phyloP scores from a whole-genome alignment of 495 filamentous ascomycete species.

The Xylaria acuta region DNA sequence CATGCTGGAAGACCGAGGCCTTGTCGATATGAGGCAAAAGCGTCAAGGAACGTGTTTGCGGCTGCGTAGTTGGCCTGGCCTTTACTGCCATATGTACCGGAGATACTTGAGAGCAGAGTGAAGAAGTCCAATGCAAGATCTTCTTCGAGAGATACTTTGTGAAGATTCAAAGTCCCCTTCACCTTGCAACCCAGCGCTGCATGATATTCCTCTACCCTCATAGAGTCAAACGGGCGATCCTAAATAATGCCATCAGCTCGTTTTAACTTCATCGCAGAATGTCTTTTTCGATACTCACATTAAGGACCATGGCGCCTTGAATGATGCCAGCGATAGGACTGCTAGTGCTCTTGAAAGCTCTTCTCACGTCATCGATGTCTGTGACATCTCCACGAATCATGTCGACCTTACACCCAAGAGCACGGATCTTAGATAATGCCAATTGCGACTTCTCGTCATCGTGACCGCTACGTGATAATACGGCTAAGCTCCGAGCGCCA shows the following conservation, averaged over 20 bases:
- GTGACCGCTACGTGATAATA: neutral
- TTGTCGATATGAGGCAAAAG: conserved; percentile 42
- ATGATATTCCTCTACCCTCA: conserved; percentile 51
- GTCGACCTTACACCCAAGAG: conserved; percentile 29
- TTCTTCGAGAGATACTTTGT: conserved; percentile 39
- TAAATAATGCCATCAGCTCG: no score
- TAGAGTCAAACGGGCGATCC: conserved; percentile 21
- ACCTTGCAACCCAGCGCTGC: conserved; percentile 55
- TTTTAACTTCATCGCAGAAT: neutral
- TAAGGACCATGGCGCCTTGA: conserved; percentile 46
- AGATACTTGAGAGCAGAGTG: conserved; percentile 40
- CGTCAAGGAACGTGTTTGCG: conserved; percentile 26
- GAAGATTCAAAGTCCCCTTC: conserved; percentile 44
- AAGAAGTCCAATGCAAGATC: conserved; percentile 47
- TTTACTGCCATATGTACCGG: conserved; percentile 36
- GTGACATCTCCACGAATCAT: conserved; percentile 42
- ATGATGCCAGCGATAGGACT: conserved; percentile 40
- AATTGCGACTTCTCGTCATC: neutral
- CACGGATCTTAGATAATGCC: neutral
- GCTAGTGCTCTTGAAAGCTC: neutral
- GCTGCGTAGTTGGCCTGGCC: conserved; percentile 49
- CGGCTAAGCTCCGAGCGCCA: neutral
- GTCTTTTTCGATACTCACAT: conserved; percentile 23
- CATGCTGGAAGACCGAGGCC: conserved; percentile 28
- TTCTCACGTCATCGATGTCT: conserved; percentile 31